Percentiles rank a stretch among this genome's conserved stretches.
These are phyloP conservation scores for Anisodus acutangulus DNA, from an alignment of 257 asterid species.

Conservation along the genomic window DNA sequence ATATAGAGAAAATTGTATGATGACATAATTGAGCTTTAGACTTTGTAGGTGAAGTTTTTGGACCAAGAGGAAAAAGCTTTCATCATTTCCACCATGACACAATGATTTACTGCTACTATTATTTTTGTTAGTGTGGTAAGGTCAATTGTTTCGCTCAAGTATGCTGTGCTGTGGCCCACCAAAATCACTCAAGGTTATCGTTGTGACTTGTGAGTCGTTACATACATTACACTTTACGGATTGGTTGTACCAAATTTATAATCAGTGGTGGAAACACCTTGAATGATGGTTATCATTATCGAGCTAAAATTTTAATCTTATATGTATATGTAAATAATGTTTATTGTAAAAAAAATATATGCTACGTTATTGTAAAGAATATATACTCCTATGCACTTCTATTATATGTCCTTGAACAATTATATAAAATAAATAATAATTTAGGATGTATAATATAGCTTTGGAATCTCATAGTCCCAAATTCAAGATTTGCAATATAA, in stretches of 20 bases:
- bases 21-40: neutral
- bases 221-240: neutral
- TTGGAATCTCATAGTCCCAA: neutral
- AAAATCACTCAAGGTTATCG: no score
- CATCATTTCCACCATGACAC: neutral
- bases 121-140: neutral
- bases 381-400: neutral
- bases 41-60: neutral
- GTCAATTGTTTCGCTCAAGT: neutral
- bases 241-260: neutral
- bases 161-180: neutral
- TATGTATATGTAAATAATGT: neutral
- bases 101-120: no score
- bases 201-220: no score
- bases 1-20: neutral
- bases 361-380: no score
- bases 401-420: neutral
- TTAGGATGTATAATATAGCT: neutral
- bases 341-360: neutral
- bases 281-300: neutral
- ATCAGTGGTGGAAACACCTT: neutral
- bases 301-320: neutral
- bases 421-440: neutral
- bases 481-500: neutral
- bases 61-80: no score